Base-by-base conservation (phyloP, 176 grass and related monocot genomes). In the Pharus latifolius region DNA sequence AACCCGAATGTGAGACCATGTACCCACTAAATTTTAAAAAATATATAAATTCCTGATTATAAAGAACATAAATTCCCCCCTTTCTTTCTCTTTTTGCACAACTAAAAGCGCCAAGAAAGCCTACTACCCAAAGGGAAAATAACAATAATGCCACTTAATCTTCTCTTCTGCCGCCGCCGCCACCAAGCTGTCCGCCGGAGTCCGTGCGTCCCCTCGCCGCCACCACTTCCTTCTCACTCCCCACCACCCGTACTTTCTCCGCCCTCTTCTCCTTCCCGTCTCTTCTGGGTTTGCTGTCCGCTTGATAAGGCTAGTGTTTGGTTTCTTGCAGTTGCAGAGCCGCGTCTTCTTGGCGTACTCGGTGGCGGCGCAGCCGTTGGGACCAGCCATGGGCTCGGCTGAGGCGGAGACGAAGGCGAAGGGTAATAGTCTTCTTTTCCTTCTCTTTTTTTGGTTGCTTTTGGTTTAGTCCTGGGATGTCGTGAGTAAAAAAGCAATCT, bases 151-250 rank as follows among this genome's bases (percentile, higher is more conserved):
- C 67, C 29, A 16, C 66, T 75, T 34, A 31, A 27, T n/a, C 17
- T 75, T 47, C 30, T 73, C 57, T 23, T 41, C 83, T 28, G 44
- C 76, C 27, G 53, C 68, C 38, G 54, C 54, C 38, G 75, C 67
- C 50, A 58, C 35, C 49, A 37, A 66, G 15, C 48, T 72, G 9
- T 10, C 13, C 9, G 38, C 29, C 29, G 73, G 27, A 34, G 7
- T 44, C 8, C 57, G 63, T 38, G 47, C 27, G 11, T 19, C 58
- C 23, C 57, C 75, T 53, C 41, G 15, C 51, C 3, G 51, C 45
- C 53, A 25, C n/a, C 25, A 14, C 10, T 68, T 18, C 10, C 16
- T 41, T 41, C 54, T 20, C 10, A 30, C 75, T 12, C 26, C 35
- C 30, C 52, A 20, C 53, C 33, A 20, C 31, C 23, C 32, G 60